Base-by-base conservation (phyloP, 305 asterid species). In the Andrographis paniculata region DNA sequence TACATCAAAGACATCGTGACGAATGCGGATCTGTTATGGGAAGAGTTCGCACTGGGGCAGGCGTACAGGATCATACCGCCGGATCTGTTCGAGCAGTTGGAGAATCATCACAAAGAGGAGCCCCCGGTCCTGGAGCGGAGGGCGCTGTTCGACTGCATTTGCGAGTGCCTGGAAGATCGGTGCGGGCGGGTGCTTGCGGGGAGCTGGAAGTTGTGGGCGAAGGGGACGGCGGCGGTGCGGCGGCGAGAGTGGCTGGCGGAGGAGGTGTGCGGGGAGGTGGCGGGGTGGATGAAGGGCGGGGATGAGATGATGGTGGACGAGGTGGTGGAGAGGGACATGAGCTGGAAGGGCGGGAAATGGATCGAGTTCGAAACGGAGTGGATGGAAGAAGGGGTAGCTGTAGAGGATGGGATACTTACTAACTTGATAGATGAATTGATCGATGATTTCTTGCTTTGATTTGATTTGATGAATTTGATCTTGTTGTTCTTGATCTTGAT, bases 291-390 rank as follows among this genome's bases (percentile, higher is more conserved):
- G 21, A 76, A 62, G 23, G n/a, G n/a, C n/a, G 75, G 39, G 45
- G 96, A 80, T 48, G 93, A 83, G 33, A 15, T 83, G 69, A 75
- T 77, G 94, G 94, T 87, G 69, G 96, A 87, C 38, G 99, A 80
- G 57, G 69, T 91, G 9, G 99, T 91, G 51, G 94, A 87, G 52
- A 87, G 70, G 53, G 99, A 91, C 56, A 87, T 91, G 99, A 81
- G 94, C 58, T 77, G 68, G 4, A 77, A 67, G 43, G 48, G 47
- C 15, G 99, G 99, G 71, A 87, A 81, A 66, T 91, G 99, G 96
- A 63, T 69, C 1, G 94, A 91, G 13, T 87, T 91, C 45, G 92
- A 73, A 36, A 24, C 52, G 0, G 95, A 91, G 61, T 72, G 68
- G 17, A 81, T 71, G 33, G 96, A 91, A 71, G 94, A 80, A 65